phyloP scores from a whole-genome alignment of 2,329 filamentous ascomycete genomes.

The Penicillium sp. region DNA sequence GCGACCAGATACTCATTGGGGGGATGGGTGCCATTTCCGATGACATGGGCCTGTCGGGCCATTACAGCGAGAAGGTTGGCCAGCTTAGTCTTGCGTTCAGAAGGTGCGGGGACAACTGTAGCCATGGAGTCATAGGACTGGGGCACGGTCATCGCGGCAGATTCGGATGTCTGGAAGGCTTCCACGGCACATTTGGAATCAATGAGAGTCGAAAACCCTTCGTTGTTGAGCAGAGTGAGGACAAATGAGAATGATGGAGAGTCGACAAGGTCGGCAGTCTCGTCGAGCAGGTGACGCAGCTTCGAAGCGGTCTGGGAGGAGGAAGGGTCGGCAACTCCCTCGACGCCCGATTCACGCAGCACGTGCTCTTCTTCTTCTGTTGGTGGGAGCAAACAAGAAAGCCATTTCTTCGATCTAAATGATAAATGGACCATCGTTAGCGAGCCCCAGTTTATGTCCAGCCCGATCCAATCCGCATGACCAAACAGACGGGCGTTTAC shows the following conservation, averaged over 20 bases:
- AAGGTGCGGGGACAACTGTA: constrained; percentile 34
- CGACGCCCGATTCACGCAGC: constrained; percentile 77
- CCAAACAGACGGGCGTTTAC: too few relatives aligned
- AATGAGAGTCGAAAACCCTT: constrained; percentile 76
- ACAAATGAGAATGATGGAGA: constrained; percentile 87
- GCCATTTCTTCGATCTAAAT: constrained; percentile 60
- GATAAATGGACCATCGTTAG: constrained; percentile 5
- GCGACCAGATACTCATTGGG: constrained; percentile 42
- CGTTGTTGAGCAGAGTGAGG: constrained; percentile 76
- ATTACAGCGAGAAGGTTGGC: constrained; percentile 86
- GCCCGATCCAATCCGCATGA: too few relatives aligned
- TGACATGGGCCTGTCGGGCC: constrained; percentile 81
- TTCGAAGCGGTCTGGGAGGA: constrained; percentile 40
- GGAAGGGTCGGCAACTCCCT: constrained; percentile 34
- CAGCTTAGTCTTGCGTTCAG: constrained; percentile 60
- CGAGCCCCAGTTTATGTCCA: constrained; percentile 9
- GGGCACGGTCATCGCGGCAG: constrained; percentile 40
- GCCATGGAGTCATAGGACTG: constrained; percentile 39
- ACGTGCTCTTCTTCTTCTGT: constrained; percentile 73
- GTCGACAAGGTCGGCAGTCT: constrained; percentile 92
- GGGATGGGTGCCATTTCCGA: constrained; percentile 61
- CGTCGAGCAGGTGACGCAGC: constrained; percentile 80
- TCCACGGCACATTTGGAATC: constrained; percentile 73
- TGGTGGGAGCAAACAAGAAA: constrained; percentile 76
- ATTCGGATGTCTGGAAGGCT: constrained; percentile 58